These are phyloP conservation scores for Thelonectria olida DNA, from an alignment of 2,329 filamentous ascomycete species.

Conservation along the genomic window DNA sequence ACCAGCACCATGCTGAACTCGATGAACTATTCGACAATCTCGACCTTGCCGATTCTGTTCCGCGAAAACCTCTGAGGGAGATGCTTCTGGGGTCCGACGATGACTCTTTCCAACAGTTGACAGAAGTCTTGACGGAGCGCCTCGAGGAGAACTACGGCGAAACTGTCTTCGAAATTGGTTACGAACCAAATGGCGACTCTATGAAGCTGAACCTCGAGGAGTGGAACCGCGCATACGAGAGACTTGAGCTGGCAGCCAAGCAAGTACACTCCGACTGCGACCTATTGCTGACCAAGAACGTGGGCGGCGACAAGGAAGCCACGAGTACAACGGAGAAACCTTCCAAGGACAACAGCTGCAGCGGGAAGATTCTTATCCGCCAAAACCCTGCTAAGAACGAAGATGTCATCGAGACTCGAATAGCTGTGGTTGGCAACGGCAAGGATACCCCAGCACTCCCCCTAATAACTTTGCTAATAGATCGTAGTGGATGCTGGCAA, in stretches of 20 bases:
- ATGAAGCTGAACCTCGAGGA: conserved; percentile 80
- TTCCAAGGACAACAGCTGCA: conserved; percentile 76
- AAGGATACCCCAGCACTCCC: conserved; percentile 34
- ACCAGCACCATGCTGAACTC: conserved; percentile 79
- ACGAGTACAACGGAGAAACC: conserved; percentile 61
- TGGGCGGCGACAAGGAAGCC: conserved; percentile 80
- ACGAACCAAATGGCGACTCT: conserved; percentile 87
- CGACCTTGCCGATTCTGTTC: conserved; percentile 77
- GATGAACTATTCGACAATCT: conserved; percentile 93
- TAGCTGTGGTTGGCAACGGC: conserved; percentile 96
- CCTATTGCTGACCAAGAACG: conserved; percentile 88
- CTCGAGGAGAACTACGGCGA: conserved; percentile 88
- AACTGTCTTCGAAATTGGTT: conserved; percentile 88
- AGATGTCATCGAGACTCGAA: conserved; percentile 92
- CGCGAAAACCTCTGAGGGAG: conserved; percentile 76
- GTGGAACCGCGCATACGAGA: conserved; percentile 77
- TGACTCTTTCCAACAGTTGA: conserved; percentile 69
- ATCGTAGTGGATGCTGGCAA: conserved; percentile 90
- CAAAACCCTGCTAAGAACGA: conserved; percentile 78
- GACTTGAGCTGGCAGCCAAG: conserved; percentile 72
- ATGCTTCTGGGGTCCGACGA: conserved; percentile 74
- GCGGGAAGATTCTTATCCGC: conserved; percentile 88
- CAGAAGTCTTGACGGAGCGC: conserved; percentile 71
- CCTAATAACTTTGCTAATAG: conserved; percentile 22
- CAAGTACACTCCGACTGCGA: conserved; percentile 77